phyloP scores from a whole-genome alignment of 2,329 filamentous ascomycete genomes.

The Phyllosticta ampelicida region DNA sequence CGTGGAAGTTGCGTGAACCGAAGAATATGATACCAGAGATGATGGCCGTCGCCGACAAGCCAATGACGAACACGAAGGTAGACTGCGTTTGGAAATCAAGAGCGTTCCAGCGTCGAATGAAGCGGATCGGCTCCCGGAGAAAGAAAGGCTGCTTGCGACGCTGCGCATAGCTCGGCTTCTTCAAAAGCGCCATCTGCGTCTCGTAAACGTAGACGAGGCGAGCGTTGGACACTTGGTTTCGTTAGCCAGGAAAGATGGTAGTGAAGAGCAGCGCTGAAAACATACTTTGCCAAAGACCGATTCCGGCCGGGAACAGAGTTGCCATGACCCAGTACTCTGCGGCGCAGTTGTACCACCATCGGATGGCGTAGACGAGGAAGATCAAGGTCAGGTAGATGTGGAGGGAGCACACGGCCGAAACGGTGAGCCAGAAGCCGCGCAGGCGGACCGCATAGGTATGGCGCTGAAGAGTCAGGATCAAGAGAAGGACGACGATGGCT shows the following conservation, averaged over 20 bases:
- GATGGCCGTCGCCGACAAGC: neutral
- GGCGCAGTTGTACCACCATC: slow-evolving; percentile 7
- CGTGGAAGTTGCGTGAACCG: slow-evolving; percentile 7
- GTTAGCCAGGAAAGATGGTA: neutral
- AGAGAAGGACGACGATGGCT: neutral
- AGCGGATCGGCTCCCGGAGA: neutral
- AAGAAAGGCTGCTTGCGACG: neutral
- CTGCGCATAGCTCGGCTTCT: neutral
- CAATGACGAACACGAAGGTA: neutral
- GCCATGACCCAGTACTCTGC: slow-evolving; percentile 9
- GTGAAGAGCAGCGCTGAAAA: too few species aligned
- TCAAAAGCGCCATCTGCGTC: neutral
- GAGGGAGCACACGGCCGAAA: neutral
- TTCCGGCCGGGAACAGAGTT: neutral
- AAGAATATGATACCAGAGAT: neutral
- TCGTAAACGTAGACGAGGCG: slow-evolving; percentile 5
- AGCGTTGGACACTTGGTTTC: neutral
- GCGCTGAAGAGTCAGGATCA: neutral
- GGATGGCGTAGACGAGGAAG: slow-evolving; percentile 1
- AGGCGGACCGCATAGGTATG: slow-evolving; percentile 2
- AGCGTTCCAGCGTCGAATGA: neutral
- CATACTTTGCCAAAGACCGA: slow-evolving; percentile 7
- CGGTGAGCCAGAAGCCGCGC: slow-evolving; percentile 1
- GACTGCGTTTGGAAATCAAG: slow-evolving; percentile 2
- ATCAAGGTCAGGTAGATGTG: slow-evolving; percentile 2